Percentiles rank a stretch among this genome's conserved stretches.
Conservation (phyloP, 2,329 filamentous ascomycete species). For the Lachnellula occidentalis region DNA sequence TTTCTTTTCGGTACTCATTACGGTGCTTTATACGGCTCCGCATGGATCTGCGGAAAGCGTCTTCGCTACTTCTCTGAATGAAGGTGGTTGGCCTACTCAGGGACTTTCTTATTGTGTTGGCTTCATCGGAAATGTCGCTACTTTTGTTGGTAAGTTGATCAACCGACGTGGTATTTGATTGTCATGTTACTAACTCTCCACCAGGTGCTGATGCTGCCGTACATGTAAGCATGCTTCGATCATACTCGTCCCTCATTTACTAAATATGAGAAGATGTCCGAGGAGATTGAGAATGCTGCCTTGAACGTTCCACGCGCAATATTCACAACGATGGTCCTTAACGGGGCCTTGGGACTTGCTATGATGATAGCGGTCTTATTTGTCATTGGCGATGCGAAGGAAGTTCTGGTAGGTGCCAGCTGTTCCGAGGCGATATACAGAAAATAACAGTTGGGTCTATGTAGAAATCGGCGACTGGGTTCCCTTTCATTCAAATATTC, state of each 20-base stretch:
- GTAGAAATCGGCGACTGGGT: constrained; percentile 41
- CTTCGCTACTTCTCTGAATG: constrained; percentile 39
- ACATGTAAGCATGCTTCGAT: neutral
- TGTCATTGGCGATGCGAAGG: constrained; percentile 45
- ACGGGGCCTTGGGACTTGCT: constrained; percentile 46
- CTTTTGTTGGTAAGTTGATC: constrained; percentile 31
- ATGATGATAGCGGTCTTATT: constrained; percentile 50
- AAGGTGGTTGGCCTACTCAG: constrained; percentile 36
- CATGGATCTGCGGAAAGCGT: constrained; percentile 32
- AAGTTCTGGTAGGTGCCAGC: neutral
- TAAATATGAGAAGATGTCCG: constrained; percentile 32
- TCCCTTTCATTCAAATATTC: constrained; percentile 54
- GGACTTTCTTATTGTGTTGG: constrained; percentile 43
- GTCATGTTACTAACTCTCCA: no score
- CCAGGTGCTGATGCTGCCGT: constrained; percentile 32
- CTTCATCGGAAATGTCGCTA: constrained; percentile 35
- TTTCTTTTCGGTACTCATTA: constrained; percentile 32
- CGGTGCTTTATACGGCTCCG: constrained; percentile 27
- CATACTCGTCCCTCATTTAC: neutral
- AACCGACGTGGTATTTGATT: no score
- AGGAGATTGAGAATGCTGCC: constrained; percentile 43
- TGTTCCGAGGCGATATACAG: no score
- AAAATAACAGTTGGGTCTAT: constrained; percentile 19
- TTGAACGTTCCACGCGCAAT: constrained; percentile 45
- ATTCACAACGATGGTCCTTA: constrained; percentile 42